phyloP scores from a whole-genome alignment of 768 basidiomycete species.

The Mycena latifolia region DNA sequence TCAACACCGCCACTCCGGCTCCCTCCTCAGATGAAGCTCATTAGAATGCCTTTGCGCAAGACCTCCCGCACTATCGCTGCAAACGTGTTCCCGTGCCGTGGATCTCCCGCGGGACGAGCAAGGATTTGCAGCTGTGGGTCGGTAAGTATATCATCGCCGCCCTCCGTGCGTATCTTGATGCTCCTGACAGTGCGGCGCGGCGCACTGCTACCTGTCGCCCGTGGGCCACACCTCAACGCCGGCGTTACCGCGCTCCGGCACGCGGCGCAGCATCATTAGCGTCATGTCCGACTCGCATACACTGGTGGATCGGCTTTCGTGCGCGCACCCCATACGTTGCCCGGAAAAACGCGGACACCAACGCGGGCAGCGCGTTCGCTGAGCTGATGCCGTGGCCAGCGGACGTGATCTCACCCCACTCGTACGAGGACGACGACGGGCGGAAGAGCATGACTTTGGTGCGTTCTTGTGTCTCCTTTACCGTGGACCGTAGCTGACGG shows the following conservation, averaged over 20 bases:
- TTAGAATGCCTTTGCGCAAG: background rate
- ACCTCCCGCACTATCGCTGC: background rate
- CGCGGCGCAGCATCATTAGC: background rate
- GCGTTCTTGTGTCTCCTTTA: background rate
- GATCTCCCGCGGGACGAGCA: background rate
- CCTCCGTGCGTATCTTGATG: background rate
- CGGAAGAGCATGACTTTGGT: constrained; percentile 17
- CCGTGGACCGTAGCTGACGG: background rate
- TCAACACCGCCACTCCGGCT: background rate
- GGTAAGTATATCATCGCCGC: background rate
- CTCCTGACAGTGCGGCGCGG: background rate
- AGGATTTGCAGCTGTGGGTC: background rate
- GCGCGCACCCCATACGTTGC: no score
- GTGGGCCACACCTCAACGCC: no score
- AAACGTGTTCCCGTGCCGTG: background rate
- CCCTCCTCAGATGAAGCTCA: background rate
- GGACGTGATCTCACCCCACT: constrained; percentile 34
- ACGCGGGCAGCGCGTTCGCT: no score
- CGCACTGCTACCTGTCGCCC: background rate
- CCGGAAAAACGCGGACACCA: no score
- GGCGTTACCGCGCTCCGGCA: background rate
- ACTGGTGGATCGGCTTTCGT: no score
- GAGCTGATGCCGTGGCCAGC: background rate
- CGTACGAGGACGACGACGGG: constrained; percentile 26
- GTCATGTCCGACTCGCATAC: background rate